Evolutionary conservation across 306 rosid species (phyloP), one percentile per base, ranked within the genome.

Genomic region (Ziziphus jujuba): DNA sequence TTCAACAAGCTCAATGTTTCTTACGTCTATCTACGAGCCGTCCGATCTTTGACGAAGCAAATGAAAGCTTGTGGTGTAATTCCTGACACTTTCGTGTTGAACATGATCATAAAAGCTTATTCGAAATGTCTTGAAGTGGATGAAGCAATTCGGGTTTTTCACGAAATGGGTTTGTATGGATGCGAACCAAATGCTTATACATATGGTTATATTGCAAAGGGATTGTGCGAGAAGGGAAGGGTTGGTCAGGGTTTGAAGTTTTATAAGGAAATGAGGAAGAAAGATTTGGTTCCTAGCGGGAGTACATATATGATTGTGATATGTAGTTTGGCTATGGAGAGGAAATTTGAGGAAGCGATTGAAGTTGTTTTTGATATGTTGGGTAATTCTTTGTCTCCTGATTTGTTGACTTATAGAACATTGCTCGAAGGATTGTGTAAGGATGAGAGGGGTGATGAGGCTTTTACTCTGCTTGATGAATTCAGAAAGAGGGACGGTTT

Each of bases 211-310:
- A 75, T 93, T 61, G 82, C 95, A 9, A 84, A 74, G 59, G 98
- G 90, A 5, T 54, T 93, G 89, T 93, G 98, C 76, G 98, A 93
- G 90, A 90, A 93, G 80, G 97, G 97, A 71, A 84, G 91, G 77
- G 90, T 90, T 53, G 71, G 65, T 63, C 85, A 90, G 52, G 98
- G 98, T 45, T 65, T 90, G 0, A 77, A 77, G 63, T 93, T 88
- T 80, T 90, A 81, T 33, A 78, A 74, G 84, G 91, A 93, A 74
- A 90, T 90, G 96, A 90, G 83, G 47, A 78, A 22, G 1, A 93
- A 77, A 75, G 45, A 66, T 48, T 21, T 93, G 72, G 74, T 85
- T 49, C 96, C 97, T 0, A 90, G 79, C 50, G 81, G 85, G 45
- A 86, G 87, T 70, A 60, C 91, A 12, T 93, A 60, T 68, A 76